Evolutionary conservation across 345 rosid species (phyloP), one percentile per base, ranked within the genome.

Genomic region (Eutrema heterophyllum): DNA sequence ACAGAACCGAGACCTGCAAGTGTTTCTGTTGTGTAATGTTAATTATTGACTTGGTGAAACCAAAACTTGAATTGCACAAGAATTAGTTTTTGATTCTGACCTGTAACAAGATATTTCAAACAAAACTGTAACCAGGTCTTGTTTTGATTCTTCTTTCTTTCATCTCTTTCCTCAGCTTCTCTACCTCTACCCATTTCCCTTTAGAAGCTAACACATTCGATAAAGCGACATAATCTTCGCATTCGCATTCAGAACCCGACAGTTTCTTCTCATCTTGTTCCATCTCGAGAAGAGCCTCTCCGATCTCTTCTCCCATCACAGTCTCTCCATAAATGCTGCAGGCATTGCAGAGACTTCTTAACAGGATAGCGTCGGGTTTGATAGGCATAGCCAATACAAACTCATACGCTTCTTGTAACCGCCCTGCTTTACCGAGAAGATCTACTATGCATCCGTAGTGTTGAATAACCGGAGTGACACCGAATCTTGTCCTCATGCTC

Each of bases 181-280:
- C 90, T 39, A 81, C 88, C 18, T 85, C 86, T 10, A 35, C 74
- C 88, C 88, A 85, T 76, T 75, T 84, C 70, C 79, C 82, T n/a
- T 78, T 80, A 2, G 79, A 80, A 58, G 91, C 91, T 54, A 80
- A 86, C 38, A 85, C 67, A 72, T 89, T 86, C 1, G 93, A 89
- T 58, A 89, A 72, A 61, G 86, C 86, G 0, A 87, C 76, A 50
- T 79, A 82, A 66, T 84, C 87, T 79, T 84, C 86, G 53, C 87
- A 24, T 79, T 84, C 86, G 53, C 87, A 24, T 45, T 54, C 79
- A 40, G 29, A 44, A 51, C 43, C 73, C 2, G 35, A 43, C 13
- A 7, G 14, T 48, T 27, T 45, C 51, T 62, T 40, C 46, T 26
- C 68, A 5, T 59, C 39, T 27, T 24, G 80, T 55, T 79, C 78